These are phyloP conservation scores for Beauveria pseudobassiana DNA, from an alignment of 2,329 filamentous ascomycete species.

Conservation along the genomic window DNA sequence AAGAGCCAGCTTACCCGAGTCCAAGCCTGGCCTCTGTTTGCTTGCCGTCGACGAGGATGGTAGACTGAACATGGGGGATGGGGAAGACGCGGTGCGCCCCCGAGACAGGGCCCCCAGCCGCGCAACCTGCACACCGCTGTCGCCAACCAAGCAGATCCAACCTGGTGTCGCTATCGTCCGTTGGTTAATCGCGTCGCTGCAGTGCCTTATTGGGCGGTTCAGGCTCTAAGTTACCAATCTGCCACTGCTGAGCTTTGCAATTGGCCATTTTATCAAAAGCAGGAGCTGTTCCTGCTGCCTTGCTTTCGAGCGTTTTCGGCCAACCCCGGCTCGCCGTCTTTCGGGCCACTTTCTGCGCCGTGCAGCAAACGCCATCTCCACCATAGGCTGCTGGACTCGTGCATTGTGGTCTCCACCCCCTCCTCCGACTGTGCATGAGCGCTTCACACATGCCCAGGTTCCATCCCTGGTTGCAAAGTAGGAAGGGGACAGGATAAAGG, in stretches of 20 bases:
- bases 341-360: conserved; percentile 5
- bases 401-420: conserved; percentile 4
- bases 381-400: conserved; percentile 9
- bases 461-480: not conserved
- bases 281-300: conserved; percentile 38
- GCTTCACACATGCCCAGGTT: conserved; percentile 1
- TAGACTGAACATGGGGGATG: not conserved
- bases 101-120: conserved; percentile 3
- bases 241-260: conserved; percentile 26
- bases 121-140: conserved; percentile 13
- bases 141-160: conserved; percentile 6
- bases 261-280: conserved; percentile 47
- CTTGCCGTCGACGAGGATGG: not conserved
- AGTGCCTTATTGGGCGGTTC: conserved; percentile 44
- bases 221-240: conserved; percentile 31
- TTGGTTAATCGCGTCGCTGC: conserved; percentile 36
- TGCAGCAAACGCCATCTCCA: conserved; percentile 12
- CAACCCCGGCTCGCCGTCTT: conserved; percentile 22
- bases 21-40: not conserved
- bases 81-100: conserved; percentile 22
- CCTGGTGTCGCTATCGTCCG: conserved; percentile 11
- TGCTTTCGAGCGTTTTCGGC: conserved; percentile 43
- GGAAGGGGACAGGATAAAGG: not conserved
- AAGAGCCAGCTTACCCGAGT: conserved; percentile 1
- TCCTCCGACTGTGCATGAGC: conserved; percentile 4